These are phyloP conservation scores for Cytospora schulzeri DNA, from an alignment of 2,329 filamentous ascomycete species.

Conservation along the genomic window DNA sequence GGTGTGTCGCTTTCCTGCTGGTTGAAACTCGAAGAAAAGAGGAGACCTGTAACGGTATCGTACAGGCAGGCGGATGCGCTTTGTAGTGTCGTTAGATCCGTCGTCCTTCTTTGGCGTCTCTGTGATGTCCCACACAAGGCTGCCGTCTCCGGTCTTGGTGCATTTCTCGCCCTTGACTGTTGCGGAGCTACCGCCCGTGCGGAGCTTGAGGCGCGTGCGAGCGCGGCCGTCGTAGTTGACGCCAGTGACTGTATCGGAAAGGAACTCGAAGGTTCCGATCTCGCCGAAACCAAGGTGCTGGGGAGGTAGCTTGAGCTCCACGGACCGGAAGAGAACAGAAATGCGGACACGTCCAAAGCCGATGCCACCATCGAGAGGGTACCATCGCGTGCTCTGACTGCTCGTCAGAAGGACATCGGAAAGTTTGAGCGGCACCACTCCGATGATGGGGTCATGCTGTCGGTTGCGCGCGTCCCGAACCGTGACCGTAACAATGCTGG, in stretches of 20 bases:
- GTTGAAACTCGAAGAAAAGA: conserved; percentile 83
- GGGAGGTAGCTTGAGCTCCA: conserved; percentile 84
- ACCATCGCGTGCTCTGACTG: conserved; percentile 88
- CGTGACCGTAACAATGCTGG: conserved; percentile 80
- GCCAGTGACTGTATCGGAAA: conserved; percentile 69
- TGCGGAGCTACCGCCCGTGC: conserved; percentile 82
- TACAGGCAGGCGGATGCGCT: conserved; percentile 72
- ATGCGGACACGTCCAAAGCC: conserved; percentile 89
- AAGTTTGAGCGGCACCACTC: conserved; percentile 85
- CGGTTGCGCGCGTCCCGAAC: conserved; percentile 87
- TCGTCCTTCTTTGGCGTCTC: conserved; percentile 41
- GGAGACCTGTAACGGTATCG: conserved; percentile 89
- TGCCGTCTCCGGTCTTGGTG: conserved; percentile 58
- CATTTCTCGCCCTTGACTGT: conserved; percentile 68
- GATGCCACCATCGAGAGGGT: conserved; percentile 92
- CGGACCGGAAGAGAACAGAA: conserved; percentile 84
- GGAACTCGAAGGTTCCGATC: conserved; percentile 90
- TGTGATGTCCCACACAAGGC: conserved; percentile 54
- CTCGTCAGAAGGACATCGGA: conserved; percentile 85
- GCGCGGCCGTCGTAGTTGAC: conserved; percentile 61
- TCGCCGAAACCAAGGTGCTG: conserved; percentile 84
- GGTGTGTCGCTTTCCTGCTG: conserved; percentile 66
- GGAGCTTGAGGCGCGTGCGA: conserved; percentile 75
- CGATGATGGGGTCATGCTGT: conserved; percentile 92
- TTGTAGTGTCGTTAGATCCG: background rate